Percentiles rank a stretch among this genome's conserved stretches.
Conservation (phyloP, 2,329 filamentous ascomycete genomes). For the Ophiosphaerella narmari region DNA sequence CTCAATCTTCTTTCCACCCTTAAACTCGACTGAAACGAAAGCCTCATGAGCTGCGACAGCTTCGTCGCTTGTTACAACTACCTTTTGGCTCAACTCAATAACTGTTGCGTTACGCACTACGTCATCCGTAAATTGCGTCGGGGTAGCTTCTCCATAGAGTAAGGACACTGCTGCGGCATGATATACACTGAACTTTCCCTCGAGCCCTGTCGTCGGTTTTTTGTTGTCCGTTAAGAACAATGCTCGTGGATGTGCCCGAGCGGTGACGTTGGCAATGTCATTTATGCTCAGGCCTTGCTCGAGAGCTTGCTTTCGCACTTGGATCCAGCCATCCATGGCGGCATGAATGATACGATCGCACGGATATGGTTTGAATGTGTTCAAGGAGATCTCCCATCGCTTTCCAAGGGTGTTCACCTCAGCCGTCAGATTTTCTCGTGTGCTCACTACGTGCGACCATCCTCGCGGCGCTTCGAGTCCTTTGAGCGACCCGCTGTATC, state of each 20-base stretch:
- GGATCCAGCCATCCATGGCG: background rate
- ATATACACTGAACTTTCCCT: conserved; percentile 62
- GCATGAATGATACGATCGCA: background rate
- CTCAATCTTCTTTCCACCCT: conserved; percentile 45
- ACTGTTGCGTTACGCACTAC: conserved; percentile 52
- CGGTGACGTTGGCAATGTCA: background rate
- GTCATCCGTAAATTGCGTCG: conserved; percentile 56
- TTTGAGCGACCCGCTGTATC: background rate
- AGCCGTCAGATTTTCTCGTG: conserved; percentile 10
- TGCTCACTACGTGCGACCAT: background rate
- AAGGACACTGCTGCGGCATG: conserved; percentile 59
- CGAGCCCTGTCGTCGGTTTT: conserved; percentile 10
- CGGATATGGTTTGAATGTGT: background rate
- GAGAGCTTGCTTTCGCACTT: background rate
- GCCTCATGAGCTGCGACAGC: conserved; percentile 51
- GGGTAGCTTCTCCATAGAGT: conserved; percentile 57
- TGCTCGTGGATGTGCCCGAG: background rate
- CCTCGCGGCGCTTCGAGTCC: background rate
- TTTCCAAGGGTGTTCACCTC: background rate
- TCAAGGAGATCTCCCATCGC: background rate
- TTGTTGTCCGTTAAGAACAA: background rate
- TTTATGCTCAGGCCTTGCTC: background rate
- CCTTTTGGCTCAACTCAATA: conserved; percentile 51
- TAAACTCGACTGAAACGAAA: conserved; percentile 45
- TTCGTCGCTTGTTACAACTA: conserved; percentile 51